Evolutionary conservation across 257 asterid species (phyloP).

Genomic region (Vinca minor): DNA sequence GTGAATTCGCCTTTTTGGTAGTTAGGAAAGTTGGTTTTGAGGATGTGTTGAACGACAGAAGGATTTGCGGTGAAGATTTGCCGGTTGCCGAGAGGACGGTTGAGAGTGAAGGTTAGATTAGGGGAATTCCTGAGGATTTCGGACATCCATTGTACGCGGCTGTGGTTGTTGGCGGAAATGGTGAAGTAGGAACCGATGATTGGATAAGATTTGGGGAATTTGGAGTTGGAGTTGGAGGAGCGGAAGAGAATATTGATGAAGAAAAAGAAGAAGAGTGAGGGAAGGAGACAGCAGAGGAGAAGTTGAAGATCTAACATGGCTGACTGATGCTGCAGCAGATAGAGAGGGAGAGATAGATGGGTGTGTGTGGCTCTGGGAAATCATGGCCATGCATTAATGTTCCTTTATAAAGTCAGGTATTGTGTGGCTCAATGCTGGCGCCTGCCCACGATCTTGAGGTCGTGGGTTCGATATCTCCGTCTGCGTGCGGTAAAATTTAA

Average conservation of each 20-base stretch:
- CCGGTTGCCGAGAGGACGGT: conserved; percentile 40
- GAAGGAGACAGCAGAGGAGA: conserved; percentile 22
- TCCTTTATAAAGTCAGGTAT: no score
- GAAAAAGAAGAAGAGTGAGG: conserved; percentile 28
- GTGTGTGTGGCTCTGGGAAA: no score
- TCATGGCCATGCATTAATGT: no score
- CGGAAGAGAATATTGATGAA: background rate
- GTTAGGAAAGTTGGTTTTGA: conserved; percentile 37
- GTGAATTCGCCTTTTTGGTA: conserved; percentile 42
- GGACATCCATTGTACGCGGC: conserved; percentile 45
- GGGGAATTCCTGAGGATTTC: conserved; percentile 33
- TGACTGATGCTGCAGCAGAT: no score
- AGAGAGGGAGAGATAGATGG: no score
- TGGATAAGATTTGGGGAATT: conserved; percentile 42
- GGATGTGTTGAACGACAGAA: conserved; percentile 56
- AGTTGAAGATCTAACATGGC: conserved; percentile 10
- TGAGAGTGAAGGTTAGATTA: conserved; percentile 48
- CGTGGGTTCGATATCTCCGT: no score
- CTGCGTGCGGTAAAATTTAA: no score
- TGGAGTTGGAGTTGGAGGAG: background rate
- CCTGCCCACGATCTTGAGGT: no score
- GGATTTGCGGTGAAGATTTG: conserved; percentile 54
- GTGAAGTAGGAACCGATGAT: conserved; percentile 41
- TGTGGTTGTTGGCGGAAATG: conserved; percentile 28
- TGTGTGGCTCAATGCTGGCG: no score